These are phyloP conservation scores for Alternaria sp. DNA, from an alignment of 2,329 filamentous ascomycete genomes.

Conservation along the genomic window DNA sequence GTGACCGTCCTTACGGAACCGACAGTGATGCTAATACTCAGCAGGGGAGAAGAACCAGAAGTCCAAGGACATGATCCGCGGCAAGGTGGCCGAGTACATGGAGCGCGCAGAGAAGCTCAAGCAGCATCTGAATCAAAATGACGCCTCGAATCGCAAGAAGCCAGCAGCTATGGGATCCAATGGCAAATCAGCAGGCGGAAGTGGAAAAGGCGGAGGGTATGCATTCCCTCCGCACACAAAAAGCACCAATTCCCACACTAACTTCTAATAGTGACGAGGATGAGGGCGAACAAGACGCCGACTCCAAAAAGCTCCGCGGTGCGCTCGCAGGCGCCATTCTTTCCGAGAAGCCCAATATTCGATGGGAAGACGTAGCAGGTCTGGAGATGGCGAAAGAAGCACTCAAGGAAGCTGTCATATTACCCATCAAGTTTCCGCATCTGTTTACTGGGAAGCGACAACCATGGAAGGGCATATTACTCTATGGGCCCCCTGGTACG, in stretches of 20 bases:
- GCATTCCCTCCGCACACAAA: not conserved
- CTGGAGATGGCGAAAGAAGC: slow-evolving; percentile 95
- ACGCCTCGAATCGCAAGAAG: slow-evolving; percentile 73
- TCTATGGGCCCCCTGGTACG: slow-evolving; percentile 95
- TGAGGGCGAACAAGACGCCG: slow-evolving; percentile 78
- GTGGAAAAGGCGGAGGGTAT: slow-evolving; percentile 67
- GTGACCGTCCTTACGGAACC: slow-evolving; percentile 5
- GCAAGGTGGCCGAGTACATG: slow-evolving; percentile 97
- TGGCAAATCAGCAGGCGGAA: slow-evolving; percentile 70
- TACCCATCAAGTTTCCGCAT: slow-evolving; percentile 98
- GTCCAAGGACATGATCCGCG: slow-evolving; percentile 95
- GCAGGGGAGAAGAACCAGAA: slow-evolving; percentile 93
- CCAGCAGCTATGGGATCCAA: slow-evolving; percentile 77
- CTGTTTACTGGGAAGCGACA: slow-evolving; percentile 95
- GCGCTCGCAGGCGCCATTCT: slow-evolving; percentile 92
- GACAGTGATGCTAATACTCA: slow-evolving; percentile 24
- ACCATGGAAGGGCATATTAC: slow-evolving; percentile 96
- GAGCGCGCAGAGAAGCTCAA: slow-evolving; percentile 98
- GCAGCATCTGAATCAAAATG: slow-evolving; percentile 80
- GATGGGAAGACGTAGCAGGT: slow-evolving; percentile 98
- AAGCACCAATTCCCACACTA: not conserved
- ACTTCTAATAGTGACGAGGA: slow-evolving; percentile 62
- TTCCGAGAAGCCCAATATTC: slow-evolving; percentile 93
- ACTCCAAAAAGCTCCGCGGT: slow-evolving; percentile 92
- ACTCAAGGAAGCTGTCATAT: slow-evolving; percentile 94